Conservation (phyloP, 2,329 filamentous ascomycete genomes). For the Tolypocladium inflatum region DNA sequence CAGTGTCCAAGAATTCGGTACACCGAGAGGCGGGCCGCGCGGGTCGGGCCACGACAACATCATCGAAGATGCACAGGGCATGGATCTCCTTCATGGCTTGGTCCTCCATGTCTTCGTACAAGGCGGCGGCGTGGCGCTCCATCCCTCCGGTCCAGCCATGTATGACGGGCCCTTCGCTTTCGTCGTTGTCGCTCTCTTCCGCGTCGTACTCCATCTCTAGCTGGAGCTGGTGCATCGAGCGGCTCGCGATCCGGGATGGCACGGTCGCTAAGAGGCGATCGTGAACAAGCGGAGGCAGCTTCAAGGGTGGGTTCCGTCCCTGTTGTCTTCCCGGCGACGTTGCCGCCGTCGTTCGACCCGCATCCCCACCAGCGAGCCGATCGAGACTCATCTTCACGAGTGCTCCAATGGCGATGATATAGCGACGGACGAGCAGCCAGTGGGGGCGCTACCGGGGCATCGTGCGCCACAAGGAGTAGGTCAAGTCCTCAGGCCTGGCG, state of each 20-base stretch:
- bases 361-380: neutral
- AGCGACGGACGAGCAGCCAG: neutral
- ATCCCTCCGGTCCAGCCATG: slow-evolving; percentile 6
- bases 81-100: slow-evolving; percentile 9
- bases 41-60: neutral
- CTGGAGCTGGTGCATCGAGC: slow-evolving; percentile 13
- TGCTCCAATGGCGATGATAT: neutral
- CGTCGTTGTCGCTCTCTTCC: slow-evolving; percentile 10
- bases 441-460: neutral
- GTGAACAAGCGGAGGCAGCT: slow-evolving; percentile 9
- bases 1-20: neutral
- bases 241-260: slow-evolving; percentile 1
- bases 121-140: slow-evolving; percentile 3
- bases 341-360: neutral
- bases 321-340: neutral
- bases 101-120: slow-evolving; percentile 4
- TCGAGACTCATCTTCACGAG: neutral
- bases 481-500: neutral
- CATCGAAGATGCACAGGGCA: slow-evolving; percentile 12
- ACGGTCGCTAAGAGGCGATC: slow-evolving; percentile 6
- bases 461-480: neutral
- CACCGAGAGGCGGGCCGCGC: neutral
- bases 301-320: neutral
- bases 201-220: slow-evolving; percentile 12
- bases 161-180: slow-evolving; percentile 5